Base-by-base conservation (phyloP, 2,329 filamentous ascomycete genomes). In the Cercospora zeina region DNA sequence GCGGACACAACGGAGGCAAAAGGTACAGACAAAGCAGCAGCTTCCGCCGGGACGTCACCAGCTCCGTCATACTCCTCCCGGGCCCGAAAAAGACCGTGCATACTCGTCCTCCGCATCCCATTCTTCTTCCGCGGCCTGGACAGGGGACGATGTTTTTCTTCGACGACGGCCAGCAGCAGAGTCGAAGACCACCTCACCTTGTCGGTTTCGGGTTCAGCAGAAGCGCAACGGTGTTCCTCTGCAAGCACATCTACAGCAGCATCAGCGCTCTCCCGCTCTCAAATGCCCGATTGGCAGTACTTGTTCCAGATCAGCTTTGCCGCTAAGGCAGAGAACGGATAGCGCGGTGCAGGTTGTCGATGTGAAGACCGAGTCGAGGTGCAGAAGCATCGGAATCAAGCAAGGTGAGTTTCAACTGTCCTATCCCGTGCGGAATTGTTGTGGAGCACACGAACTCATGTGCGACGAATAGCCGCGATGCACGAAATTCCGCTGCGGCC, bases 91-190 rank as follows among this genome's bases (percentile, higher is more conserved):
- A 27, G 24, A 27, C 24, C 24, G 6, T 34, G 33, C 39, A 21
- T 16, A 10, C 21, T n/a, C 39, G 0, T 45, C 39, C 13, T 45
- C 39, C 11, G 9, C 39, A 1, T 45, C 39, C 6, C 13, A 49
- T 1, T 61, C 47, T 1, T 69, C 66, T 13, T 68, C 67, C 10
- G 69, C 68, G 10, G 58, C 57, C 4, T 70, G 68, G 68, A 69
- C 68, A 0, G 68, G 61, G 33, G 69, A 70, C 39, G 69, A 70
- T 3, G 39, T 64, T 8, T 70, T 69, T 58, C 53, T 59, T 14
- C 54, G 16, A 24, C 10, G 16, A 24, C 11, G 39, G 39, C 19
- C 11, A 9, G 13, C 19, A 14, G 19, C 39, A 1, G 39, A 45
- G 16, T 11, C 39, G 3, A 45, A 45, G 8, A 45, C 13, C 11